phyloP scores from a whole-genome alignment of 148 eudicot genomes.

The Dysphania ambrosioides region DNA sequence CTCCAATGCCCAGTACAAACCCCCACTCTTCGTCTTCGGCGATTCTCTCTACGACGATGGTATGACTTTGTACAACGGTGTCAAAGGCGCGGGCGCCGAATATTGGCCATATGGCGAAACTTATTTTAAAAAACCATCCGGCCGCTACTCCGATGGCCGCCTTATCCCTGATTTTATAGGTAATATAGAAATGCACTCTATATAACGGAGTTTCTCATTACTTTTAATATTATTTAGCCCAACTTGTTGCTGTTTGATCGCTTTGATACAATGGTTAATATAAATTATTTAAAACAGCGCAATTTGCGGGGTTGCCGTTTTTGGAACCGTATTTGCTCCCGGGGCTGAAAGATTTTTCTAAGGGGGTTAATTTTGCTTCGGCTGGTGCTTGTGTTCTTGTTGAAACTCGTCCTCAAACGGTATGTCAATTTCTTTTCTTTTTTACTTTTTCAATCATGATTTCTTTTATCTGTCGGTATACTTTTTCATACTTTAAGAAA shows the following conservation, averaged over 20 bases:
- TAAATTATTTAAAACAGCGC: too few species aligned
- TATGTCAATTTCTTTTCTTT: slow-evolving; percentile 10
- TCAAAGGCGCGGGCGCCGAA: slow-evolving; percentile 26
- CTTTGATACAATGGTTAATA: too few species aligned
- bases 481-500: neutral
- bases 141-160: slow-evolving; percentile 46
- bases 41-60: slow-evolving; percentile 53
- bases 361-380: slow-evolving; percentile 48
- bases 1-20: slow-evolving; percentile 11
- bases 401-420: slow-evolving; percentile 36
- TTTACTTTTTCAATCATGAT: slow-evolving; percentile 2
- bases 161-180: slow-evolving; percentile 53
- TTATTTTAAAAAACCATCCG: slow-evolving; percentile 39
- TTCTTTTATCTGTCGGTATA: slow-evolving; percentile 6
- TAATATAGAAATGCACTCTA: too few species aligned
- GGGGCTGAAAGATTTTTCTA: slow-evolving; percentile 25
- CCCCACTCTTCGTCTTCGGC: slow-evolving; percentile 46
- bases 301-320: slow-evolving; percentile 38
- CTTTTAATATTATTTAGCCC: too few species aligned
- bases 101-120: slow-evolving; percentile 50
- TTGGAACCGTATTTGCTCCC: slow-evolving; percentile 39
- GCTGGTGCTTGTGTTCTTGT: slow-evolving; percentile 47
- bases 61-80: slow-evolving; percentile 36
- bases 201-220: too few species aligned
- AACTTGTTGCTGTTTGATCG: too few species aligned